phyloP scores from a whole-genome alignment of 768 basidiomycete genomes.

The Boletus barrowsii region DNA sequence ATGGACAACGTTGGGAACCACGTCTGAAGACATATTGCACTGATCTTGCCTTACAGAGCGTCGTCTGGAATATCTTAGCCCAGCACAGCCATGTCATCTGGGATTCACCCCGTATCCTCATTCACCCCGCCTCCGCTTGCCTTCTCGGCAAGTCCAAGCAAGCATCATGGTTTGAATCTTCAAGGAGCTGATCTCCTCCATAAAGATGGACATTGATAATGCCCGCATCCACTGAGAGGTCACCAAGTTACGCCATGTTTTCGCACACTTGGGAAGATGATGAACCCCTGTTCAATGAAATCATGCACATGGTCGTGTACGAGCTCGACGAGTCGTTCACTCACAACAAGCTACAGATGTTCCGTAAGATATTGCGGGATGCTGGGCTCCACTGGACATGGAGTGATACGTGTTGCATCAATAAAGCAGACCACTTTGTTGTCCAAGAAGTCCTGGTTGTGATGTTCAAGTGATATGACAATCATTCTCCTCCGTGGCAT shows the following conservation, averaged over 20 bases:
- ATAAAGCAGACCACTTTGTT: not conserved
- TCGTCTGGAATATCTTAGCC: not conserved
- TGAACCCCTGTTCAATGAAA: not conserved
- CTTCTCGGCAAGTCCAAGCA: not conserved
- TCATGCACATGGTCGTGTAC: not conserved
- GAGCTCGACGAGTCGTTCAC: not conserved
- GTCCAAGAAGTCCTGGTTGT: not conserved
- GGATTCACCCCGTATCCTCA: not conserved
- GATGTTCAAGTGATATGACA: slow-evolving; percentile 1
- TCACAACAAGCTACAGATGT: not conserved
- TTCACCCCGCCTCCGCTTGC: not conserved
- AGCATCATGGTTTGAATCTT: not conserved
- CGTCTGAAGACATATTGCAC: too few relatives aligned
- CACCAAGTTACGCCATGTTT: not conserved
- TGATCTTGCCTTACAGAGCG: not conserved
- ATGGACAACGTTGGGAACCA: too few relatives aligned
- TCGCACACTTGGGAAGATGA: slow-evolving; percentile 1
- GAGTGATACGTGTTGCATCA: not conserved
- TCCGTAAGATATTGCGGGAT: not conserved
- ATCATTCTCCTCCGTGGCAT: not conserved
- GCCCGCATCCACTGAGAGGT: not conserved
- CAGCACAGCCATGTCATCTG: not conserved
- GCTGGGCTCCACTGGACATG: not conserved
- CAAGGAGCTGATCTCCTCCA: not conserved
- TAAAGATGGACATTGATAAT: not conserved